A percentile compares a stretch with the other conserved stretches of the same genome.
Conservation (phyloP, 1,139 yeast genomes). For the Nakaseomyces glabratus region DNA sequence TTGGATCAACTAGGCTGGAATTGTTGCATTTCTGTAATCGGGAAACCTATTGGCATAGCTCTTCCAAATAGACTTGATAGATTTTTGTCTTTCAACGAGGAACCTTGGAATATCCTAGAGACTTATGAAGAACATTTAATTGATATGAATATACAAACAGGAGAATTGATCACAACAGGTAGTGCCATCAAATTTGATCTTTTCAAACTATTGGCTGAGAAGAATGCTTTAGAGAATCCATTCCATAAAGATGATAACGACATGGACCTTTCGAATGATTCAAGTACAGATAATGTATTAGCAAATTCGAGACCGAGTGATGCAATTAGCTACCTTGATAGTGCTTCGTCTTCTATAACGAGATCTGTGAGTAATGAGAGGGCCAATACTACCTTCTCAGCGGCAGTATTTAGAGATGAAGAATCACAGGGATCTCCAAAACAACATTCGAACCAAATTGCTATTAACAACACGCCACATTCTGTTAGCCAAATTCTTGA, state of each 20-base stretch:
- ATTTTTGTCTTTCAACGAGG: slow-evolving; percentile 25
- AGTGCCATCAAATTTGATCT: slow-evolving; percentile 16
- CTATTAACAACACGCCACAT: slow-evolving; percentile 16
- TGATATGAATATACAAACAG: slow-evolving; percentile 14
- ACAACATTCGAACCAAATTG: not conserved
- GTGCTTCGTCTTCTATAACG: not conserved
- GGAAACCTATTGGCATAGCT: slow-evolving; percentile 48
- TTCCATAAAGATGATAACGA: slow-evolving; percentile 13
- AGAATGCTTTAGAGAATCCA: slow-evolving; percentile 18
- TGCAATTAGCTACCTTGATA: not conserved
- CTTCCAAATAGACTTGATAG: slow-evolving; percentile 37
- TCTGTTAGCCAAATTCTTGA: slow-evolving; percentile 15
- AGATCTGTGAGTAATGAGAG: not conserved
- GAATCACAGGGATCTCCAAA: not conserved
- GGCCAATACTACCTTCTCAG: not conserved
- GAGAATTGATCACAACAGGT: slow-evolving; percentile 15
- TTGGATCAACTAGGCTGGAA: slow-evolving; percentile 76
- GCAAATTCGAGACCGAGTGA: not conserved
- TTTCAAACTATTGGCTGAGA: slow-evolving; percentile 17
- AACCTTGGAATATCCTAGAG: slow-evolving; percentile 15
- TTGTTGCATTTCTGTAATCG: slow-evolving; percentile 46
- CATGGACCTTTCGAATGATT: slow-evolving; percentile 11
- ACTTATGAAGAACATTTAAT: slow-evolving; percentile 17
- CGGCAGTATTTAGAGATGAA: not conserved
- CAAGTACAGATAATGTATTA: not conserved